Evolutionary conservation across 2,329 filamentous ascomycete species (phyloP).

Genomic region (Coniella lustricola): DNA sequence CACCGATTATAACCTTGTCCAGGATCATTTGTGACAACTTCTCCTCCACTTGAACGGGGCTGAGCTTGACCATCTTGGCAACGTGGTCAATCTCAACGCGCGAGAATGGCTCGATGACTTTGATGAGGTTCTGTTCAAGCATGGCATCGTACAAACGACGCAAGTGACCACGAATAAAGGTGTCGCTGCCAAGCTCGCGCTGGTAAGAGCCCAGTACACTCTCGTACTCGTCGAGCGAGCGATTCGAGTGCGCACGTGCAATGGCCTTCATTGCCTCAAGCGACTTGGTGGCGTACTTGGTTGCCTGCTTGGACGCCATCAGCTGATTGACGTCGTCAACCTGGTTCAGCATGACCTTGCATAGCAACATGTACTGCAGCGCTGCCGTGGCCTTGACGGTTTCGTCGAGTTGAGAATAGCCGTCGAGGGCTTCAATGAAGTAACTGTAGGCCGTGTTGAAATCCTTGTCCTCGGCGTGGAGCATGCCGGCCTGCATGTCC

Average conservation of each 20-base stretch:
- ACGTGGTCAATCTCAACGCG: constrained; percentile 95
- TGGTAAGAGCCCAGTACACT: constrained; percentile 82
- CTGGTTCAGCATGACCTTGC: constrained; percentile 99
- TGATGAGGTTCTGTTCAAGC: constrained; percentile 98
- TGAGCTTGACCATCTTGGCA: constrained; percentile 93
- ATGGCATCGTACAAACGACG: constrained; percentile 95
- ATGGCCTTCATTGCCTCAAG: constrained; percentile 99
- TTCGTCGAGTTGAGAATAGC: constrained; percentile 91
- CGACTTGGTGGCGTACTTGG: constrained; percentile 91
- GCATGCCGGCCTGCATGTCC: constrained; percentile 98
- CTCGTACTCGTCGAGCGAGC: constrained; percentile 95
- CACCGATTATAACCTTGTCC: constrained; percentile 97
- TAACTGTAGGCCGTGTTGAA: constrained; percentile 99
- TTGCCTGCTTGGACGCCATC: constrained; percentile 91
- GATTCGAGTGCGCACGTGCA: constrained; percentile 88
- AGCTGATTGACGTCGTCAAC: constrained; percentile 93
- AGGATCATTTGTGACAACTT: constrained; percentile 99
- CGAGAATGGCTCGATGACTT: constrained; percentile 98
- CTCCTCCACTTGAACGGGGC: constrained; percentile 93
- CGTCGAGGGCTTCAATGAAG: constrained; percentile 97
- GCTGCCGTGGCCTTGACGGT: constrained; percentile 85
- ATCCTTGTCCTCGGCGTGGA: constrained; percentile 97
- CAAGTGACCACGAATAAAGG: constrained; percentile 95
- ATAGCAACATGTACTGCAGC: constrained; percentile 97
- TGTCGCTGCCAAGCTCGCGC: constrained; percentile 87